Percentiles rank a stretch among this genome's conserved stretches.
Evolutionary conservation across 805 yeast species (phyloP).

Genomic region (Candida corydali): DNA sequence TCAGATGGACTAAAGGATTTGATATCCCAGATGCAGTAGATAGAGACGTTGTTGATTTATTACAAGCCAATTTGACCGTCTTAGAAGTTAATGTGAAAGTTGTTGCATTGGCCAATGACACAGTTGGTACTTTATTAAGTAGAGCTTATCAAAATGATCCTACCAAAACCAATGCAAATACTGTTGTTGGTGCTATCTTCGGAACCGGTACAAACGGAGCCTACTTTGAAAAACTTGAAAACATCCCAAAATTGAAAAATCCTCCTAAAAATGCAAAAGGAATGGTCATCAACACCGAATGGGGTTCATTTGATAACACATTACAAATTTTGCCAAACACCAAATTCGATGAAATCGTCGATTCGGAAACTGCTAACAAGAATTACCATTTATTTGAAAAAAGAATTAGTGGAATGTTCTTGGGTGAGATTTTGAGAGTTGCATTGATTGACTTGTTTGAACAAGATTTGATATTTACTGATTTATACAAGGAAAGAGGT

Average conservation of each 20-base stretch:
- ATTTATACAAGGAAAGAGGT: slow-evolving; percentile 40
- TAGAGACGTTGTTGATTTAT: slow-evolving; percentile 68
- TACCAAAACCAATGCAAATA: slow-evolving; percentile 61
- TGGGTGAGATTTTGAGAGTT: slow-evolving; percentile 85
- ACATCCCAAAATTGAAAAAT: slow-evolving; percentile 67
- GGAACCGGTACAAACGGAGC: slow-evolving; percentile 99
- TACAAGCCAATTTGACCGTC: slow-evolving; percentile 65
- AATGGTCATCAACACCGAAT: slow-evolving; percentile 93
- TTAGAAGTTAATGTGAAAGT: slow-evolving; percentile 62
- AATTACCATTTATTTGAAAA: slow-evolving; percentile 92
- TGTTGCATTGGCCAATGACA: slow-evolving; percentile 91
- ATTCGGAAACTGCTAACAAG: slow-evolving; percentile 69
- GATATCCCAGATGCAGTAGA: slow-evolving; percentile 82
- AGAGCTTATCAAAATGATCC: slow-evolving; percentile 75
- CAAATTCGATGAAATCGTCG: slow-evolving; percentile 69
- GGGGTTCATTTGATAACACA: slow-evolving; percentile 96
- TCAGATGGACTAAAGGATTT: slow-evolving; percentile 97
- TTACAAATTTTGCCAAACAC: slow-evolving; percentile 73
- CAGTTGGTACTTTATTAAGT: slow-evolving; percentile 89
- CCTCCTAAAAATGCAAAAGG: slow-evolving; percentile 47
- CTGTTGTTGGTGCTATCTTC: slow-evolving; percentile 85
- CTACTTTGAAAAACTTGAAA: slow-evolving; percentile 71
- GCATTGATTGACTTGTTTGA: slow-evolving; percentile 64
- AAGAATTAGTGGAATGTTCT: slow-evolving; percentile 85
- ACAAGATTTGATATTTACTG: slow-evolving; percentile 54